Evolutionary conservation across 2,329 filamentous ascomycete species (phyloP), one percentile per base, ranked within the genome.

Genomic region (Tolypocladium pustulatum): DNA sequence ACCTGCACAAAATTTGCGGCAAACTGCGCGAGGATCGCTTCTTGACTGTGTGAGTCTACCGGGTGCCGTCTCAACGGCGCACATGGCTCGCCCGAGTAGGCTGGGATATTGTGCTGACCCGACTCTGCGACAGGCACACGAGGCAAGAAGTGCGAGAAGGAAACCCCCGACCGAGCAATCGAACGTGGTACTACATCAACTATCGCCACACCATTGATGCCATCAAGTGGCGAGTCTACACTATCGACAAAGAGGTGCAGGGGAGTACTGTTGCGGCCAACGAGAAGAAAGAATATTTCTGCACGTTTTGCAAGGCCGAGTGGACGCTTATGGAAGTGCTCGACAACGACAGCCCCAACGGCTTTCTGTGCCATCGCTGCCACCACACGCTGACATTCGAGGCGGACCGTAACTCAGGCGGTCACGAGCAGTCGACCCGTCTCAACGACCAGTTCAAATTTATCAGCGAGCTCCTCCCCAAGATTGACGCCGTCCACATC

Each of bases 101-200:
- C 20, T n/a, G 9, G 9, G 7, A 17, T 32, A 13, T 54, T 32
- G 57, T 32, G 60, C 68, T 90, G 82, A 67, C 87, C 22, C 17
- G 82, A 66, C 86, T 32, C n/a, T 54, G 41, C n/a, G 5, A 12
- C 52, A 85, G 86, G 37, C 86, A 75, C 57, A 75, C 72, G 22
- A 66, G 91, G 61, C 83, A 86, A 55, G 91, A 96, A 71, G 77
- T 89, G 58, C 86, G 87, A 64, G 89, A 92, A 68, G 90, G 90
- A 56, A 89, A 91, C 60, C 87, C 89, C 59, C 87, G 91, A 57
- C 88, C 90, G 6, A 87, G 89, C 64, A 91, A 88, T 69, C 85
- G 90, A 67, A 96, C 93, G 62, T 99, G 96, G 80, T 99, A 96
- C 77, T 99, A 90, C 74, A 93, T 99, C 71, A 92, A 97, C 71